Percentiles rank a stretch among this genome's conserved stretches.
Evolutionary conservation across 441 rosid genomes (phyloP).

Genomic region (Pelargonium myrrhifolium): DNA sequence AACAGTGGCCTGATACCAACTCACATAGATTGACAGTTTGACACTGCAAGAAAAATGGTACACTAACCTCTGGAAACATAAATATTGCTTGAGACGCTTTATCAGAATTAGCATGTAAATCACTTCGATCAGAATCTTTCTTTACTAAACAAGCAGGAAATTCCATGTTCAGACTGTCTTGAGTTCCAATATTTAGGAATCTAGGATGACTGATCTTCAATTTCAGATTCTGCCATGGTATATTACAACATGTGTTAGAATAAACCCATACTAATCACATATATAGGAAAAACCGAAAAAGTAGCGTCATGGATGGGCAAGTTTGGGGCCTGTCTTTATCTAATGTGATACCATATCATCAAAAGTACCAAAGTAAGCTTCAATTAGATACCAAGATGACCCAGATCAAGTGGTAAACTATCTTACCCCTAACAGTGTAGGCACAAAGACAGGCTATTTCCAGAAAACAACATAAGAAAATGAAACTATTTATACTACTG

Average conservation of each 20-base stretch:
- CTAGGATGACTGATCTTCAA: conserved; percentile 89
- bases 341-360: not conserved
- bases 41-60: conserved; percentile 17
- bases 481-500: conserved; percentile 5
- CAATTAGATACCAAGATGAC: conserved; percentile 1
- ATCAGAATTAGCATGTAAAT: conserved; percentile 26
- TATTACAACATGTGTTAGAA: conserved; percentile 16
- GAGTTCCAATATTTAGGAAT: conserved; percentile 51
- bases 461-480: not conserved
- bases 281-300: conserved; percentile 13
- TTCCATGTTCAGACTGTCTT: conserved; percentile 39
- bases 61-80: conserved; percentile 78
- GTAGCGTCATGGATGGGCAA: not conserved
- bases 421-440: not conserved
- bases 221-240: conserved; percentile 68
- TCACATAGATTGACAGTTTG: conserved; percentile 18
- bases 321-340: conserved; percentile 8
- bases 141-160: conserved; percentile 69
- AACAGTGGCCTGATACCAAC: conserved; percentile 20
- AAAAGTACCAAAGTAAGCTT: conserved; percentile 1
- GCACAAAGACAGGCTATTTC: conserved; percentile 4
- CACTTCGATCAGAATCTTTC: conserved; percentile 33
- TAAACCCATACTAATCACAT: conserved; percentile 9
- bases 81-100: conserved; percentile 39
- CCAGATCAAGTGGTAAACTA: conserved; percentile 1